Evolutionary conservation across 1,284 basidiomycete genomes (phyloP).

Genomic region (Naganishia albida): DNA sequence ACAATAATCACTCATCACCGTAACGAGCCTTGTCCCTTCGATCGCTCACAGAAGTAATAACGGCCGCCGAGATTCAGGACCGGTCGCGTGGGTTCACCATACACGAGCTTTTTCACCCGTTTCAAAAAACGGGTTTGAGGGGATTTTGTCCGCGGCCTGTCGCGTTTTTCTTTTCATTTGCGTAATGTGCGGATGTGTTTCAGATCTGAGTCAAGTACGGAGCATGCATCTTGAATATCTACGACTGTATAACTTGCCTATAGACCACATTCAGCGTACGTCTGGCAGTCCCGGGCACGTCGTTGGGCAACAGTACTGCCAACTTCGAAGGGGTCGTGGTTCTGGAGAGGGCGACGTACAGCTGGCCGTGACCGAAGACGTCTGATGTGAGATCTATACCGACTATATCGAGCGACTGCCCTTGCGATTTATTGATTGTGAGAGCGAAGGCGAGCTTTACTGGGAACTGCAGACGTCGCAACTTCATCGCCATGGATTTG

Average conservation of each 20-base stretch:
- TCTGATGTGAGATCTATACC: neutral
- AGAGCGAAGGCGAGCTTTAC: constrained; percentile 85
- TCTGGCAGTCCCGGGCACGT: neutral
- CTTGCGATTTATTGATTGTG: constrained; percentile 79
- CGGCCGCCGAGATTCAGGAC: too few species aligned
- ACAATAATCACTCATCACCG: too few species aligned
- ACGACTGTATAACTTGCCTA: neutral
- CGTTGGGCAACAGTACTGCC: neutral
- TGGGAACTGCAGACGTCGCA: constrained; percentile 59
- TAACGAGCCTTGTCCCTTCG: too few species aligned
- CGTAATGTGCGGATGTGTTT: neutral
- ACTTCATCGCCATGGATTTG: neutral
- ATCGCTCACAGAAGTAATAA: too few species aligned
- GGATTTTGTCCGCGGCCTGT: too few species aligned
- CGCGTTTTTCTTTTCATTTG: too few species aligned
- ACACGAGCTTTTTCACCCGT: neutral
- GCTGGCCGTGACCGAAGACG: constrained; percentile 64
- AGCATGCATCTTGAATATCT: neutral
- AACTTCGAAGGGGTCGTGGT: constrained; percentile 61
- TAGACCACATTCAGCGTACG: neutral
- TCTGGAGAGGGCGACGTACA: constrained; percentile 94
- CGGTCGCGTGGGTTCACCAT: too few species aligned
- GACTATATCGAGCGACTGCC: neutral
- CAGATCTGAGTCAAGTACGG: neutral
- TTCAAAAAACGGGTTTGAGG: neutral